Base-by-base conservation (phyloP, 306 rosid species). In the Betula pendula region DNA sequence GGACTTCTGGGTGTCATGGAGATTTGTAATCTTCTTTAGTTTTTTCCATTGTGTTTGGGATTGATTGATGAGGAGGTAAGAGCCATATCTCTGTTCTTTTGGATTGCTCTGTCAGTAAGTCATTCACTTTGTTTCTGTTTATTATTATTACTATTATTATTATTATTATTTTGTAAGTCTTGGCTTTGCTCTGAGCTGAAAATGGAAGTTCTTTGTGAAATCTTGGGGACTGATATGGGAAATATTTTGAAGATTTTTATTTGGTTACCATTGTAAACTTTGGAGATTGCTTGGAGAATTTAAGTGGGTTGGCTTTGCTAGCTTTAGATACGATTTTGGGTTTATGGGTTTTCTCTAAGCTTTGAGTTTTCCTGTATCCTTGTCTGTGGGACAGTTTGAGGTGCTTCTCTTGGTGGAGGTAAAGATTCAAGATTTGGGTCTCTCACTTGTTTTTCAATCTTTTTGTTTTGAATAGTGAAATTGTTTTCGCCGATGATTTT, bases 61-160 rank as follows among this genome's bases (percentile, higher is more conserved):
- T 42, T 78, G 77, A 82, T 81, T 85, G 69, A 81, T 86, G 80
- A 75, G 85, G 80, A 55, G 87, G 88, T 85, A 72, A 71, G 80
- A 69, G 83, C 83, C 81, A 70, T 66, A 71, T 84, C 85, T 82
- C 78, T 80, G 80, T 82, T 83, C 84, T 56, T 49, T 79, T 80
- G 83, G 75, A 73, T 90, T 89, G 89, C 96, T 89, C 89, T 89
- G 56, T 74, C 80, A 78, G 90, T 88, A 90, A 85, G 98, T 80
- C 79, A 70, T 77, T 84, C 83, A 75, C 74, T 85, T 68, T 58
- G 62, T 77, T 38, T 17, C 33, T 15, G 12, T 53, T 48, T 4
- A 2, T 17, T 68, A n/a, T 6, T 14, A 11, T 63, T 42, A 11
- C 9, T 4, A 1, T 44, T 55, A 29, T 27, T 45, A n/a, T n/a